Base-by-base conservation (phyloP, 441 rosid species). In the Flueggea neowawraea region DNA sequence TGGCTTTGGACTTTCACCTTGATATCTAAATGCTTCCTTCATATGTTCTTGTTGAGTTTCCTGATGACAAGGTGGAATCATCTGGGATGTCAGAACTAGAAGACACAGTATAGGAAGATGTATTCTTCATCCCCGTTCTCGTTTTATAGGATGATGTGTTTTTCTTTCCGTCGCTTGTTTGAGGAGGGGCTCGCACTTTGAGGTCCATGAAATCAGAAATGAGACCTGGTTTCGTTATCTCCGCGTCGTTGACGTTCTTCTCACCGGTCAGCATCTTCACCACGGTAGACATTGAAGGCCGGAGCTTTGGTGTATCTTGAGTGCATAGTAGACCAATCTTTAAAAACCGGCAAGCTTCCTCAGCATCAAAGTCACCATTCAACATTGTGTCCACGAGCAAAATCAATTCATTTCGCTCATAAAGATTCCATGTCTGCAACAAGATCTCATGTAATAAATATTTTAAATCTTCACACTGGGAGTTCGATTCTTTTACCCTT, bases 201-300 rank as follows among this genome's bases (percentile, higher is more conserved):
- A 89, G 80, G 73, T 89, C 97, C 96, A 86, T 82, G 81, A 91
- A 86, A 71, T 95, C 99, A 14, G 97, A 80, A 31, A 95, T 89
- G 52, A 95, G 68, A 47, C 91, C 95, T 6, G 99, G 99, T 76
- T 83, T 89, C 52, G 78, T 60, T 64, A 95, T 87, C 68, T 62
- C 82, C 0, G 32, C 54, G 17, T 78, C 78, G 32, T 80, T 72
- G 6, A 86, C 52, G 6, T 60, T 56, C 63, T 66, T 76, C 80
- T 78, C 65, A 32, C 96, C 92, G 2, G 77, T 82, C 33, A 91
- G 78, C 81, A 84, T 67, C 83, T 75, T 85, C 60, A 89, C 87
- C 16, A 88, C 87, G 0, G 81, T 84, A 16, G 99, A 81, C 97
- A 95, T 95, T 41, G 82, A 76, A 48, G 99, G 99, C 12, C 99